Evolutionary conservation across 495 filamentous ascomycete species (phyloP).

Genomic region (Aspergillus wentii): DNA sequence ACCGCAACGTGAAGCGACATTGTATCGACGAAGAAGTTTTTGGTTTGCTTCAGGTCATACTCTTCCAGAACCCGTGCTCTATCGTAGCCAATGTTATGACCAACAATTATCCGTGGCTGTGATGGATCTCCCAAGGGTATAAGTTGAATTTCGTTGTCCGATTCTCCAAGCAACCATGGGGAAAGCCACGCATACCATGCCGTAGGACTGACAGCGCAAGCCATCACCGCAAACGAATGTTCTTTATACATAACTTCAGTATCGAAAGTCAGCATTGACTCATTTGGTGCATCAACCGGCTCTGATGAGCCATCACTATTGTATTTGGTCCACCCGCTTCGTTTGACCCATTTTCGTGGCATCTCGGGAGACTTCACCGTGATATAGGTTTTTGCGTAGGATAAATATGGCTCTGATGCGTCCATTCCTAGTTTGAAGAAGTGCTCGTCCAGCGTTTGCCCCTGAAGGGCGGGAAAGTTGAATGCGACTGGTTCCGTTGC

Average conservation of each 20-base stretch:
- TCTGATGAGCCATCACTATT: slow-evolving; percentile 64
- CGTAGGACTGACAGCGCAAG: slow-evolving; percentile 79
- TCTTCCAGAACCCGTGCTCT: slow-evolving; percentile 84
- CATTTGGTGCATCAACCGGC: slow-evolving; percentile 68
- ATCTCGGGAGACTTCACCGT: slow-evolving; percentile 59
- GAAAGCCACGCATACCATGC: slow-evolving; percentile 98
- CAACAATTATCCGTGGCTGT: slow-evolving; percentile 70
- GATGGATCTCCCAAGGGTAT: slow-evolving; percentile 77
- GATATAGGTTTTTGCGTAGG: slow-evolving; percentile 68
- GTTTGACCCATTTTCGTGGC: slow-evolving; percentile 73
- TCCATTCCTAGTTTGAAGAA: slow-evolving; percentile 89
- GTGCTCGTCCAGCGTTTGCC: slow-evolving; percentile 84
- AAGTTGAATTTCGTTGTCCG: slow-evolving; percentile 69
- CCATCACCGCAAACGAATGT: slow-evolving; percentile 90
- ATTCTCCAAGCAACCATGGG: slow-evolving; percentile 87
- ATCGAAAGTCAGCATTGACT: slow-evolving; percentile 84
- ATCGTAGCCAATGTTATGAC: slow-evolving; percentile 96
- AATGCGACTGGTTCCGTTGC: slow-evolving; percentile 72
- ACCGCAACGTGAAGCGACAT: slow-evolving; percentile 98
- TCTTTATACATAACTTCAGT: slow-evolving; percentile 96
- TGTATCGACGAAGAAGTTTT: slow-evolving; percentile 89
- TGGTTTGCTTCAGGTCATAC: slow-evolving; percentile 75
- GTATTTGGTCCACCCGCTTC: slow-evolving; percentile 95
- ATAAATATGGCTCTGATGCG: slow-evolving; percentile 81
- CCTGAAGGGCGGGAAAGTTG: slow-evolving; percentile 75